phyloP scores from a whole-genome alignment of 768 basidiomycete species.

The Pisolithus orientalis region DNA sequence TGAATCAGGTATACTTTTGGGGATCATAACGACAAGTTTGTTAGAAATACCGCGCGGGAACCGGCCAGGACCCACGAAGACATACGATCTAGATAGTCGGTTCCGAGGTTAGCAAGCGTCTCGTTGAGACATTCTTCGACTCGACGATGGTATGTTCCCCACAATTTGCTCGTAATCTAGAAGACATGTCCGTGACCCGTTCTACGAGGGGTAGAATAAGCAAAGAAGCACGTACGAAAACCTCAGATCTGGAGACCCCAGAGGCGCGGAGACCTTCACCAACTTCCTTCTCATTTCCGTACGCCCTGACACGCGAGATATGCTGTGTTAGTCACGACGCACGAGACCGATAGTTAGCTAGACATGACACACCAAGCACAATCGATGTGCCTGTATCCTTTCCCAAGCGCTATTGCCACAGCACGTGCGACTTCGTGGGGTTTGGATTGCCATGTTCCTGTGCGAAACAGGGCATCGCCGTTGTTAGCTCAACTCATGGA shows the following conservation, averaged over 20 bases:
- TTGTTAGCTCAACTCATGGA: not conserved
- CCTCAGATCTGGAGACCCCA: constrained; percentile 70
- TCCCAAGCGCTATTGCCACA: constrained; percentile 68
- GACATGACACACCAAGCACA: constrained; percentile 45
- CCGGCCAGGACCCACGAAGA: constrained; percentile 3
- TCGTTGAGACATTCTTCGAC: constrained; percentile 72
- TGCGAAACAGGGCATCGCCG: not conserved
- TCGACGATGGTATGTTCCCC: constrained; percentile 60
- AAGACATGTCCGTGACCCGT: not conserved
- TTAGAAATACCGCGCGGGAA: not conserved
- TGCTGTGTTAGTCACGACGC: constrained; percentile 12
- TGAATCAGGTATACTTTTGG: constrained; percentile 59
- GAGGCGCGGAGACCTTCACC: constrained; percentile 73
- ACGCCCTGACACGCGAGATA: constrained; percentile 35
- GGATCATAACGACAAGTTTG: not conserved
- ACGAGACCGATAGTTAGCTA: not conserved
- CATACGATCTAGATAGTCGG: constrained; percentile 77
- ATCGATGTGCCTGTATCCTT: constrained; percentile 75
- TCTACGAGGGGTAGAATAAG: not conserved
- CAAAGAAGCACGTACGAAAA: constrained; percentile 42
- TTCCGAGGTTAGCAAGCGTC: constrained; percentile 72
- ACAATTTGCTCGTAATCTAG: constrained; percentile 69
- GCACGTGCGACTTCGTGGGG: constrained; percentile 66
- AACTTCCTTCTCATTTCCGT: constrained; percentile 77
- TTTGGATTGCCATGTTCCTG: constrained; percentile 79